Conservation (phyloP, 2,329 filamentous ascomycete species). For the Emergomyces orientalis region DNA sequence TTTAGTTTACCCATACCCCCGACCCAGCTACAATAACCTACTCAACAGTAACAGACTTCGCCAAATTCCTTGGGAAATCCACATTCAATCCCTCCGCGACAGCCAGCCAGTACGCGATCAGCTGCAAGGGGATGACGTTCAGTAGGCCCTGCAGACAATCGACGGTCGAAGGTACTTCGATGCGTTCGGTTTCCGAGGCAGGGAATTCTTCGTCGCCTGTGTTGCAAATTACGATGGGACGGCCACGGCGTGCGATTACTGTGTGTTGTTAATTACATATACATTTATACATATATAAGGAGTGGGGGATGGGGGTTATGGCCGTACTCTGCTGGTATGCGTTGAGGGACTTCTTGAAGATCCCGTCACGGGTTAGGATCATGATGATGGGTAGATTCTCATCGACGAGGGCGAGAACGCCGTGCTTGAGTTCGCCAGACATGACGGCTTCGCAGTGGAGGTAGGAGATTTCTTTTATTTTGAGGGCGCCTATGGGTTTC, state of each 20-base stretch:
- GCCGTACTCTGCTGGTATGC: conserved; percentile 86
- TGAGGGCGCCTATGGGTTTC: conserved; percentile 58
- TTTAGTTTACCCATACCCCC: neutral
- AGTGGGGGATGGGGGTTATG: conserved; percentile 10
- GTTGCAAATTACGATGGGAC: conserved; percentile 99
- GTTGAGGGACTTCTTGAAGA: conserved; percentile 98
- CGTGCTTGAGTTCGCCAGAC: conserved; percentile 99
- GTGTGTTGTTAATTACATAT: conserved; percentile 21
- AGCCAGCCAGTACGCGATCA: conserved; percentile 98
- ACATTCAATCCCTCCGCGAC: conserved; percentile 94
- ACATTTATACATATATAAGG: neutral
- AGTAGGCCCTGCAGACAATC: conserved; percentile 93
- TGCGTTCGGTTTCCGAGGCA: conserved; percentile 81
- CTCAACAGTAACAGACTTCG: conserved; percentile 98
- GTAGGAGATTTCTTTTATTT: conserved; percentile 99
- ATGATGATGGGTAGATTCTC: conserved; percentile 99
- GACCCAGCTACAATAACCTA: conserved; percentile 41
- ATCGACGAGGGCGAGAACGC: conserved; percentile 91
- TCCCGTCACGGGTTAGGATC: conserved; percentile 91
- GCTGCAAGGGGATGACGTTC: conserved; percentile 93
- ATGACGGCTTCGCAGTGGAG: conserved; percentile 99
- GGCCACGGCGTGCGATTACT: conserved; percentile 92
- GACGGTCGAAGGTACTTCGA: conserved; percentile 92
- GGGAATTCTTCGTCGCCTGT: conserved; percentile 80
- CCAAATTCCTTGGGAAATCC: conserved; percentile 96